Evolutionary conservation across 441 rosid species (phyloP).

Genomic region (Adansonia gregorii): DNA sequence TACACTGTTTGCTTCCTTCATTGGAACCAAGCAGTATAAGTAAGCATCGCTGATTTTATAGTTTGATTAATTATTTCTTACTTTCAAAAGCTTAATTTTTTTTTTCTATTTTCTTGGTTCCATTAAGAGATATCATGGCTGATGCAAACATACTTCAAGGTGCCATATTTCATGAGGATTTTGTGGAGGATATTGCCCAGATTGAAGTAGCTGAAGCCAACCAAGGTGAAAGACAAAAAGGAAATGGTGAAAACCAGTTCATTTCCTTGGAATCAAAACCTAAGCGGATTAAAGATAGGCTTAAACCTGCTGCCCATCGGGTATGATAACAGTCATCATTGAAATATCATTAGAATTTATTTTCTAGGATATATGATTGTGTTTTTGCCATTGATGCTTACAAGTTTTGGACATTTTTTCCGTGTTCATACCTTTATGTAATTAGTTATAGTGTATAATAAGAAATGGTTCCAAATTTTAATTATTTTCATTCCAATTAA

Average conservation of each 20-base stretch:
- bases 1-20: conserved; percentile 92
- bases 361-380: not conserved
- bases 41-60: conserved; percentile 45
- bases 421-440: not conserved
- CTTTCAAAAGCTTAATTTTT: conserved; percentile 21
- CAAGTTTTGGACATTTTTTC: conserved; percentile 2
- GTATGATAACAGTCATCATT: conserved; percentile 44
- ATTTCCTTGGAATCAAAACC: conserved; percentile 56
- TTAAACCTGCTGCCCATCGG: conserved; percentile 97
- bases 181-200: conserved; percentile 45
- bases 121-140: conserved; percentile 83
- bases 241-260: conserved; percentile 48
- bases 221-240: conserved; percentile 47
- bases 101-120: conserved; percentile 1
- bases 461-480: conserved; percentile 16
- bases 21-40: conserved; percentile 96
- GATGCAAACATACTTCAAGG: conserved; percentile 97
- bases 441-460: not conserved
- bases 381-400: not conserved
- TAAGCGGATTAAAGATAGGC: conserved; percentile 55
- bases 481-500: conserved; percentile 22
- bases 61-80: conserved; percentile 15
- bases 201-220: conserved; percentile 49
- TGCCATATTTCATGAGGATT: conserved; percentile 87
- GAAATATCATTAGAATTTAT: conserved; percentile 13